Evolutionary conservation across 78 protist species (phyloP).

Genomic region (Polysphondylium violaceum): DNA sequence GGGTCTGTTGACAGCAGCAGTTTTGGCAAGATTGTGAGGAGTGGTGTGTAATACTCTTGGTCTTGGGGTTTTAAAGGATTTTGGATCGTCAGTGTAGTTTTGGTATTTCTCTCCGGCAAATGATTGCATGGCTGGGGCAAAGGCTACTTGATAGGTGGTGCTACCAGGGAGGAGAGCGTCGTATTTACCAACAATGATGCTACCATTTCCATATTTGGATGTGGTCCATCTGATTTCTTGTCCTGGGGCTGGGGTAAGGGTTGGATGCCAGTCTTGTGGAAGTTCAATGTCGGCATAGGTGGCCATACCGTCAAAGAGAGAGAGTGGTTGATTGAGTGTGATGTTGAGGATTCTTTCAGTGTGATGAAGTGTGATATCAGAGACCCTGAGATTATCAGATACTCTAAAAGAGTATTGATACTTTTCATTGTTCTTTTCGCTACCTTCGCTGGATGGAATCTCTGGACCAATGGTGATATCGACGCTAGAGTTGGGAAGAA

Average conservation of each 20-base stretch:
- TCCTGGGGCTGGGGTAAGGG: background rate
- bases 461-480: constrained; percentile 10
- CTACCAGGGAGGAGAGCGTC: background rate
- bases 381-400: constrained; percentile 38
- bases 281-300: background rate
- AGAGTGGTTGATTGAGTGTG: constrained; percentile 22
- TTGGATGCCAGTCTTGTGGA: constrained; percentile 22
- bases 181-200: background rate
- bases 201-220: background rate
- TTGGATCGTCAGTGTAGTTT: background rate
- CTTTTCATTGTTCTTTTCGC: background rate
- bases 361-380: background rate
- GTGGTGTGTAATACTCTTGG: background rate
- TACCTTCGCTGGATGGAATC: constrained; percentile 56
- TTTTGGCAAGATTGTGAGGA: constrained; percentile 14
- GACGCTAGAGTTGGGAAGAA: constrained; percentile 7
- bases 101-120: constrained; percentile 6
- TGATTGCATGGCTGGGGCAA: background rate
- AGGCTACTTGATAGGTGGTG: background rate
- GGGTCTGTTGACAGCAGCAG: constrained; percentile 12
- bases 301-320: background rate
- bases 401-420: background rate
- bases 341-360: background rate
- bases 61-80: constrained; percentile 15
- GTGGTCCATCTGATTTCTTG: background rate